These are phyloP conservation scores for Rostrohypoxylon terebratum DNA, from an alignment of 495 filamentous ascomycete genomes.

Conservation along the genomic window DNA sequence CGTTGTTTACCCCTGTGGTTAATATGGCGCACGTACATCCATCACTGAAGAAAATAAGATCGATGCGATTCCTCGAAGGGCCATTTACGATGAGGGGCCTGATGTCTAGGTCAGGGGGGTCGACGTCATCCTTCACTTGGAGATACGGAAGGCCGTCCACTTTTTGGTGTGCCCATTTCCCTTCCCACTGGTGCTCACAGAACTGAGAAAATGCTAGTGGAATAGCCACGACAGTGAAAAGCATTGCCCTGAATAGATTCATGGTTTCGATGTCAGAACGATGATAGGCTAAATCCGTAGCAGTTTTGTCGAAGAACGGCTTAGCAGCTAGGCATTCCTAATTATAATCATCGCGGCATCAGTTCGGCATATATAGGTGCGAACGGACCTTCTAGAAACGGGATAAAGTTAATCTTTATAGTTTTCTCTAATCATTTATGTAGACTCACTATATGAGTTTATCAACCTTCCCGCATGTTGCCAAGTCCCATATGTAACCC, in stretches of 20 bases:
- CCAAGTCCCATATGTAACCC: conserved; percentile 39
- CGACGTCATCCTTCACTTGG: conserved; percentile 22
- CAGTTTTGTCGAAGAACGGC: not conserved
- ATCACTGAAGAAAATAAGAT: conserved; percentile 46
- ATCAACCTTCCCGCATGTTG: conserved; percentile 11
- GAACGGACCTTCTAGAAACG: conserved; percentile 33
- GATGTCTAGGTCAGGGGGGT: conserved; percentile 42
- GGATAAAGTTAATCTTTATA: conserved; percentile 15
- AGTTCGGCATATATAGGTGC: not conserved
- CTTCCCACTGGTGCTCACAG: conserved; percentile 48
- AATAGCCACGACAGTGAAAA: conserved; percentile 15
- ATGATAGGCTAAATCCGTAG: not conserved
- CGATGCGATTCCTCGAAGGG: conserved; percentile 43
- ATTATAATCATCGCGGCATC: conserved; percentile 2
- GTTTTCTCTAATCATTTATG: conserved; percentile 19
- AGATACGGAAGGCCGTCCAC: conserved; percentile 33
- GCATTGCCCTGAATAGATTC: conserved; percentile 28
- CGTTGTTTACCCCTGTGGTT: not conserved
- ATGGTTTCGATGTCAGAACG: conserved; percentile 6
- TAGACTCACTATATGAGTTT: not conserved
- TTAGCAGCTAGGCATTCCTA: not conserved
- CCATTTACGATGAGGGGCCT: conserved; percentile 46
- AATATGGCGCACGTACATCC: conserved; percentile 37
- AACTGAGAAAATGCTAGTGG: conserved; percentile 30
- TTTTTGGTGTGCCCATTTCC: conserved; percentile 34